Conservation (phyloP, 1,284 basidiomycete species). For the Agaricales sp. region DNA sequence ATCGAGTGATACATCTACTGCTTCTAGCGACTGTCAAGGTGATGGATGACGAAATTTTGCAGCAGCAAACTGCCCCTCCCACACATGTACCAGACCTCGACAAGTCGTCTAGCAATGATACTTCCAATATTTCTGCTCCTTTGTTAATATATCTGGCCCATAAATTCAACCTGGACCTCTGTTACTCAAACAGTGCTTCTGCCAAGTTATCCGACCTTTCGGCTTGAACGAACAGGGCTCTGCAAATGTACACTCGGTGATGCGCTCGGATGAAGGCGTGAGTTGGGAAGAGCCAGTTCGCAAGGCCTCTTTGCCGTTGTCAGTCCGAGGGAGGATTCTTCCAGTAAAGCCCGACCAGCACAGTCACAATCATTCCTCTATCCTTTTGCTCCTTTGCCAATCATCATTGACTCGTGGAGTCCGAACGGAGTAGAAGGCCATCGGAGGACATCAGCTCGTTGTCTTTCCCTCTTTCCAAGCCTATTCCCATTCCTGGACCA, state of each 20-base stretch:
- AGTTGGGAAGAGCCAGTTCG: conserved; percentile 58
- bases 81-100: no score
- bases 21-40: conserved; percentile 1
- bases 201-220: conserved; percentile 75
- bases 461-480: not conserved
- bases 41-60: conserved; percentile 9
- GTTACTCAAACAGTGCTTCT: conserved; percentile 90
- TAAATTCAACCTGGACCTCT: conserved; percentile 89
- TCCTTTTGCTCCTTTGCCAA: not conserved
- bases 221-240: conserved; percentile 65
- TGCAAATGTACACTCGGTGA: conserved; percentile 74
- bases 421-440: not conserved
- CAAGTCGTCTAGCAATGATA: no score
- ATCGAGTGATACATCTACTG: conserved; percentile 8
- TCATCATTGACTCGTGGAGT: not conserved
- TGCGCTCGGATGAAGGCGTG: conserved; percentile 74
- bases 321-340: not conserved
- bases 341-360: no score
- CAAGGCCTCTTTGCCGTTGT: conserved; percentile 6
- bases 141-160: conserved; percentile 56
- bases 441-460: not conserved
- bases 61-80: conserved; percentile 8
- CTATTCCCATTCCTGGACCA: not conserved
- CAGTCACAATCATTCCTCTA: not conserved
- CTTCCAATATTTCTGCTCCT: conserved; percentile 11